Base-by-base conservation (phyloP, 2,329 filamentous ascomycete genomes). In the Neurospora sp. region DNA sequence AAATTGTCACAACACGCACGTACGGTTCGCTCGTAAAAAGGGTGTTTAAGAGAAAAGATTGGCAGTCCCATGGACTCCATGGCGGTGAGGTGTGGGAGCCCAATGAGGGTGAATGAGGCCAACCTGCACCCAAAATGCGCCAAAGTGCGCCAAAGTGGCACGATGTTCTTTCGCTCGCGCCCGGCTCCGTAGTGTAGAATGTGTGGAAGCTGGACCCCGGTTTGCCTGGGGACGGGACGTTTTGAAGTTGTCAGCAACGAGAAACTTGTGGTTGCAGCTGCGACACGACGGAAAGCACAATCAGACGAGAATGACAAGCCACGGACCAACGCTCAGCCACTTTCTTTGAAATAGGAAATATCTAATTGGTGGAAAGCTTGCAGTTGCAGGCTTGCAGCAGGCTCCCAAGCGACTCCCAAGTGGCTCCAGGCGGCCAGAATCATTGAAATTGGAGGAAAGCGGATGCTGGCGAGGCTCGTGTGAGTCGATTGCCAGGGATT, bases 251-350 rank as follows among this genome's bases (percentile, higher is more conserved):
- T 62, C 52, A 33, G 28, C 52, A 36, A 62, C 52, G 19, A 52
- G 19, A 52, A 52, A 52, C 46, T 52, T 23, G n/a, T 58, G 46
- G 46, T 33, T 33, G 52, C 52, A 62, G 52, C 52, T 33, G 52
- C 52, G 52, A 36, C 52, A 33, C 1, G 23, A 52, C 3, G 46
- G 46, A 28, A 42, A 10, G 28, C 52, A 33, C 23, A 33, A 76
- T 76, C 75, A 75, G 74, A 72, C 74, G 74, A 76, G 72, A 76
- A 74, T 71, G 73, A 76, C 73, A 76, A 76, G 74, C 74, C 74
- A 73, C 74, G 66, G 52, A 39, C 38, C 23, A 36, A 62, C 52
- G 52, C 68, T 68, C 46, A 75, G 74, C 75, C 74, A 73, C 72
- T 33, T 70, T 70, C 69, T 76, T 76, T 46, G 46, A 72, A 76